A percentile compares a stretch with the other conserved stretches of the same genome.
Evolutionary conservation across 2,329 filamentous ascomycete species (phyloP).

Genomic region (Hirsutella rhossiliensis): DNA sequence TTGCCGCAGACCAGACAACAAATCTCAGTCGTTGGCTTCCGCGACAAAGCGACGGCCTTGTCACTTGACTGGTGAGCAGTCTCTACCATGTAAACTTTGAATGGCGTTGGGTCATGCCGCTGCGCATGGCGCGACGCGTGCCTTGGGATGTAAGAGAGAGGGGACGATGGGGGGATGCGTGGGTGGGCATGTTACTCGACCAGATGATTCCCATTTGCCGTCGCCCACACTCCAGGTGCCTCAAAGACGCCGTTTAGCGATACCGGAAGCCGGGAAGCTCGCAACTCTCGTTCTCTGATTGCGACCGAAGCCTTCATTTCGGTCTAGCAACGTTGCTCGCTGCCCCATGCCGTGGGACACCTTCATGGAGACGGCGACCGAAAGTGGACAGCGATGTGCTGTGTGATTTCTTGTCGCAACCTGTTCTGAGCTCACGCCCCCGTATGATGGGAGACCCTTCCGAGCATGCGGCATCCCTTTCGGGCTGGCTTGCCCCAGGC

Average conservation of each 20-base stretch:
- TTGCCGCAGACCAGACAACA: neutral
- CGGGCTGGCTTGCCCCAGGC: neutral
- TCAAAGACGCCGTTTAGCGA: neutral
- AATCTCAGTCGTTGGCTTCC: too few species aligned
- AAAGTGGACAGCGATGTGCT: neutral
- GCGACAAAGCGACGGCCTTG: neutral
- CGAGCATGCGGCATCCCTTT: neutral
- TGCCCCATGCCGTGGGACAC: neutral
- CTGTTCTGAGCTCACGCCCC: neutral
- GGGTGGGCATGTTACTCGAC: constrained; percentile 3
- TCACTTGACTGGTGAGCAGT: neutral
- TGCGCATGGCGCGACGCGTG: neutral
- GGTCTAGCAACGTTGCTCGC: constrained; percentile 5
- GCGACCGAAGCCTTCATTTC: neutral
- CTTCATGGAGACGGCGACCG: neutral
- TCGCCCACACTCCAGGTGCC: neutral
- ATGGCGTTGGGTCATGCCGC: neutral
- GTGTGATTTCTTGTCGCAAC: neutral
- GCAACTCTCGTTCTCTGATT: neutral
- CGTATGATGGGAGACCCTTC: neutral
- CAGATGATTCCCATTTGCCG: neutral
- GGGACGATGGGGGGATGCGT: neutral
- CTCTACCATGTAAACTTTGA: neutral
- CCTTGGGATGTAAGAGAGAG: neutral
- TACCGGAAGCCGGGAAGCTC: neutral